phyloP scores from a whole-genome alignment of 2,329 filamentous ascomycete genomes.

The Pseudogymnoascus sp. region DNA sequence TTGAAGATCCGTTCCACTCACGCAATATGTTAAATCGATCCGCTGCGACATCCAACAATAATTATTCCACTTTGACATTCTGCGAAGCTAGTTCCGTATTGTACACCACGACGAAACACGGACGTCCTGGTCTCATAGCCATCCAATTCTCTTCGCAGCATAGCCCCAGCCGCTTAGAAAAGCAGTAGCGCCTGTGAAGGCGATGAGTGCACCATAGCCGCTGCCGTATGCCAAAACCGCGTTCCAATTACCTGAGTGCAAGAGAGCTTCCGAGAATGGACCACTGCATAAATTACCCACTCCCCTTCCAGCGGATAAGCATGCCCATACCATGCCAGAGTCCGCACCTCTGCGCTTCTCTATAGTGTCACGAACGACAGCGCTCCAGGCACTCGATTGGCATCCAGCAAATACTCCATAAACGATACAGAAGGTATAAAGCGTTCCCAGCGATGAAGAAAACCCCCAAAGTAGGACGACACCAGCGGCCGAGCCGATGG shows the following conservation, averaged over 20 bases:
- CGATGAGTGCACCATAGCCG: conserved; percentile 41
- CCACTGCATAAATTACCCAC: conserved; percentile 50
- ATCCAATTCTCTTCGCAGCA: background rate
- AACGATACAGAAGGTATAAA: conserved; percentile 40
- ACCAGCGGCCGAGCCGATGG: conserved; percentile 37
- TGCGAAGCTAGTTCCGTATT: background rate
- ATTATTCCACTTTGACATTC: background rate
- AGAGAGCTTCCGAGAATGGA: conserved; percentile 43
- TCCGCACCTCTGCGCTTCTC: background rate
- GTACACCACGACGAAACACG: background rate
- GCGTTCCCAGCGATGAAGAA: conserved; percentile 32
- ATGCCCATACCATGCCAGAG: conserved; percentile 16
- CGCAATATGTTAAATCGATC: no score
- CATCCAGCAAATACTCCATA: conserved; percentile 49
- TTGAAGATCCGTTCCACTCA: no score
- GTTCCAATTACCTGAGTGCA: conserved; percentile 30
- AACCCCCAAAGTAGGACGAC: conserved; percentile 46
- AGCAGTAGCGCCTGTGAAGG: conserved; percentile 44
- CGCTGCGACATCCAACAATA: background rate
- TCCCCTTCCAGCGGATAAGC: conserved; percentile 51
- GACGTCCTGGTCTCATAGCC: background rate
- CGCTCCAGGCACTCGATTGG: conserved; percentile 38
- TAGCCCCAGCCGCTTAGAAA: conserved; percentile 35
- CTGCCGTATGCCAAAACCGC: conserved; percentile 33
- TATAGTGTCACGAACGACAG: conserved; percentile 14